Percentiles rank a stretch among this genome's conserved stretches.
phyloP scores from a whole-genome alignment of 2,329 filamentous ascomycete species.

The Fusarium abutilonis region DNA sequence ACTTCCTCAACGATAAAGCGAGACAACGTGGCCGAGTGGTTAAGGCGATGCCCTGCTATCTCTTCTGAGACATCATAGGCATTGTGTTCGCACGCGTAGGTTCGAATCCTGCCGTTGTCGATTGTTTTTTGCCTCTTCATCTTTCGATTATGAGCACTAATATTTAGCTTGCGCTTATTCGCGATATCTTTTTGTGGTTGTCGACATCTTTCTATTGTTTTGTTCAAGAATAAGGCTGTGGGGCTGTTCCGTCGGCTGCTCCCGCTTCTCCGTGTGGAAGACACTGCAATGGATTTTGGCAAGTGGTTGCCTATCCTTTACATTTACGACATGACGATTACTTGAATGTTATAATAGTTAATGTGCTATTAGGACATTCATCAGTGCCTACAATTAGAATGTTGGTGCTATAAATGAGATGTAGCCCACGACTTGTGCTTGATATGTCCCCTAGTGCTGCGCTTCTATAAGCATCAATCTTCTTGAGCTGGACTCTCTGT shows the following conservation, averaged over 20 bases:
- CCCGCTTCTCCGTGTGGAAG: not conserved
- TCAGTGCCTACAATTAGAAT: no score
- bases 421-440: no score
- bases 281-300: not conserved
- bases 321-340: no score
- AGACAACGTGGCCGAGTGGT: slow-evolving; percentile 35
- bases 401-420: no score
- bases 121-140: not conserved
- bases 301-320: no score
- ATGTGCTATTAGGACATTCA: no score
- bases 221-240: not conserved
- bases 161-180: no score
- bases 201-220: not conserved
- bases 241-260: not conserved
- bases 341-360: no score
- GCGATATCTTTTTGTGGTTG: not conserved
- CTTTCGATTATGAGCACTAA: no score
- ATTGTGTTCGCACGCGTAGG: slow-evolving; percentile 36
- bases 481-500: no score
- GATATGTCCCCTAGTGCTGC: no score
- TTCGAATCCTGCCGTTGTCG: slow-evolving; percentile 36
- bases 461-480: no score
- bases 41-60: slow-evolving; percentile 36
- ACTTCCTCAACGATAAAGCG: not conserved
- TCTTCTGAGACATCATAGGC: slow-evolving; percentile 24